A percentile compares a stretch with the other conserved stretches of the same genome.
These are phyloP conservation scores for Hyphopichia pseudoburtonii DNA, from an alignment of 1,139 yeast genomes.

Conservation along the genomic window DNA sequence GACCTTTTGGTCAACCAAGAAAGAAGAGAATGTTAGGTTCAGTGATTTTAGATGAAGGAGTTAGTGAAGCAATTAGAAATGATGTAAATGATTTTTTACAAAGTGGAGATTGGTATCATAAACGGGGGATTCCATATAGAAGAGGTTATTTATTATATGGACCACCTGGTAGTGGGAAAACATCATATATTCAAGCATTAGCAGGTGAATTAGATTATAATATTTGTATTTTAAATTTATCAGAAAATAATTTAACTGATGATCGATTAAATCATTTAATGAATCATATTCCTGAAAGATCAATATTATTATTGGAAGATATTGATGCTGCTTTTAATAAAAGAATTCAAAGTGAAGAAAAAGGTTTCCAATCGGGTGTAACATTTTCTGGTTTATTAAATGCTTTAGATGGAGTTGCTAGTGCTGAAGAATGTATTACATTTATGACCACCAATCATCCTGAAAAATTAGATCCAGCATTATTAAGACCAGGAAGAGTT, in stretches of 20 bases:
- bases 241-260: conserved; percentile 90
- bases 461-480: conserved; percentile 82
- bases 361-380: conserved; percentile 76
- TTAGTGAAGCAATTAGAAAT: conserved; percentile 59
- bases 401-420: conserved; percentile 97
- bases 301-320: conserved; percentile 83
- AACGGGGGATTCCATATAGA: conserved; percentile 95
- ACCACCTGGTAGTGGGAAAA: conserved; percentile 98
- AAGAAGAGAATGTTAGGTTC: conserved; percentile 81
- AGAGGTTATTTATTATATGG: conserved; percentile 93
- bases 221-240: conserved; percentile 85
- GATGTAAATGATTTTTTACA: conserved; percentile 80
- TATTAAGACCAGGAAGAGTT: conserved; percentile 90
- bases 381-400: conserved; percentile 92
- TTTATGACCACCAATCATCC: conserved; percentile 99
- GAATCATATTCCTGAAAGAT: conserved; percentile 93
- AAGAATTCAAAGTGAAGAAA: conserved; percentile 75
- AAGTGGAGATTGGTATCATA: conserved; percentile 90
- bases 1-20: conserved; percentile 96
- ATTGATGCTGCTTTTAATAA: conserved; percentile 93
- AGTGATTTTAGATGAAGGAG: conserved; percentile 77
- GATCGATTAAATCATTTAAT: conserved; percentile 90
- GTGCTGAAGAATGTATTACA: conserved; percentile 94
- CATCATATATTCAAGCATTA: conserved; percentile 91
- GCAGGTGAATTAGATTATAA: conserved; percentile 97